phyloP scores from a whole-genome alignment of 2,329 filamentous ascomycete genomes.

The Fusarium avenaceum region DNA sequence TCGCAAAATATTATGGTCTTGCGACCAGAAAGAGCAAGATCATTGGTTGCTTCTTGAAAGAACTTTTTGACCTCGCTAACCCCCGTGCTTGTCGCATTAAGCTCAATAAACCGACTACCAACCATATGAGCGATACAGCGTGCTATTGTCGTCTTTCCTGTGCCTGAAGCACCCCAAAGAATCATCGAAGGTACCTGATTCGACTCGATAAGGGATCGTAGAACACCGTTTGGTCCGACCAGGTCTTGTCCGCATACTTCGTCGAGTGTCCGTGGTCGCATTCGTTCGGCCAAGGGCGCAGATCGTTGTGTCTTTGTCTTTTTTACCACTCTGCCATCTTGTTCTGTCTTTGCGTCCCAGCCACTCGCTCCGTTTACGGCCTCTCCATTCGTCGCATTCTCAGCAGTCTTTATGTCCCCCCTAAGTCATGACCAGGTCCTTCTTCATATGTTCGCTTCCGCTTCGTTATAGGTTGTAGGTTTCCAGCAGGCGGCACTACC shows the following conservation, averaged over 20 bases:
- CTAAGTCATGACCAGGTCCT: conserved; percentile 59
- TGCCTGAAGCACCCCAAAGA: conserved; percentile 86
- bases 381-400: conserved; percentile 22
- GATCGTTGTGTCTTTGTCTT: conserved; percentile 77
- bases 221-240: conserved; percentile 84
- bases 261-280: conserved; percentile 87
- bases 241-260: conserved; percentile 93
- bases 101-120: conserved; percentile 90
- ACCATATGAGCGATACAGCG: conserved; percentile 87
- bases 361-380: conserved; percentile 15
- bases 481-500: conserved; percentile 52
- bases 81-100: conserved; percentile 91
- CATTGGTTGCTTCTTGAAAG: conserved; percentile 85
- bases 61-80: conserved; percentile 94
- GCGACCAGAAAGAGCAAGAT: conserved; percentile 83
- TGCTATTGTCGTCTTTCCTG: conserved; percentile 92
- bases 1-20: conserved; percentile 98
- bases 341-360: conserved; percentile 29
- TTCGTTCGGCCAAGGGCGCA: conserved; percentile 91
- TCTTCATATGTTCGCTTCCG: conserved; percentile 68
- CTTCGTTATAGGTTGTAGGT: conserved; percentile 52
- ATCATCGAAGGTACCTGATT: conserved; percentile 95
- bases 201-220: conserved; percentile 87
- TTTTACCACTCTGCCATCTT: conserved; percentile 66
- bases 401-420: conserved; percentile 7